Evolutionary conservation across 768 basidiomycete species (phyloP).

Genomic region (Russula lepida): DNA sequence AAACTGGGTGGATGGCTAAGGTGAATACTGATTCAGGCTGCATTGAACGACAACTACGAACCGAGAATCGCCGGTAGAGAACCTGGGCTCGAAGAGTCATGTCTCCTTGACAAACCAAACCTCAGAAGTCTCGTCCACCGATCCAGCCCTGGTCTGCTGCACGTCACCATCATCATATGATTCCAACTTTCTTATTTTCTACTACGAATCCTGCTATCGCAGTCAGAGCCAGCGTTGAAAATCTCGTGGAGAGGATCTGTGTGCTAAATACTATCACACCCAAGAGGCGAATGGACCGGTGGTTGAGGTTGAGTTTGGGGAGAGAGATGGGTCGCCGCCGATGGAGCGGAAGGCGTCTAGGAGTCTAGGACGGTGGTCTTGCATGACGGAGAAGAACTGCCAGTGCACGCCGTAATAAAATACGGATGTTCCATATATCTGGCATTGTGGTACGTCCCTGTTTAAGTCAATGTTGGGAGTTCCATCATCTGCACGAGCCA

Average conservation of each 20-base stretch:
- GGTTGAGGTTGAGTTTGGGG: neutral
- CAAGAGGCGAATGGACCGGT: slow-evolving; percentile 4
- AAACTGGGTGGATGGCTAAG: too few species aligned
- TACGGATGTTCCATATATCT: neutral
- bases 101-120: slow-evolving; percentile 10
- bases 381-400: slow-evolving; percentile 6
- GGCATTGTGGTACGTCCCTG: neutral
- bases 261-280: neutral
- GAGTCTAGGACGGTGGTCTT: too few species aligned
- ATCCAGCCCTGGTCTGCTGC: neutral
- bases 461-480: neutral
- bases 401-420: slow-evolving; percentile 8
- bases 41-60: too few species aligned
- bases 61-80: too few species aligned
- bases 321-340: neutral
- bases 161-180: neutral
- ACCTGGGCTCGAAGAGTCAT: neutral
- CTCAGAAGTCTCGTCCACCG: neutral
- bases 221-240: neutral
- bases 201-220: neutral
- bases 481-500: neutral
- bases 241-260: slow-evolving; percentile 1
- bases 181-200: neutral
- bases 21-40: too few species aligned
- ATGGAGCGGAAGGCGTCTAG: neutral